Base-by-base conservation (phyloP, 1,284 basidiomycete genomes). In the Cystobasidium pallidum region DNA sequence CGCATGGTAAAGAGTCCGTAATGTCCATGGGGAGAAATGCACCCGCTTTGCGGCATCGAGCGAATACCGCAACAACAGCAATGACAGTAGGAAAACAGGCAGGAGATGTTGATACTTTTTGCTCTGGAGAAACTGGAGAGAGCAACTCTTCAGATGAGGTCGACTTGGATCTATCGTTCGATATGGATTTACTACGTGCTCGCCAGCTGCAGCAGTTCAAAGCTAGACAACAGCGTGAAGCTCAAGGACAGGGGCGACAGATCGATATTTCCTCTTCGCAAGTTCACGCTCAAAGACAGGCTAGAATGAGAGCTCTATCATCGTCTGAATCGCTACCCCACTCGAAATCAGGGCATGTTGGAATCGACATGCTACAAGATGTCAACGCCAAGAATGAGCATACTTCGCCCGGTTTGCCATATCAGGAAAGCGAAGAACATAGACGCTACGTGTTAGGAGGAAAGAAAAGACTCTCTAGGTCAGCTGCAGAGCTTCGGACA, bases 61-160 rank as follows among this genome's bases (percentile, higher is more conserved):
- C 19, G 17, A 21, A 21, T 15, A 26, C 24, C 13, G 30, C 24
- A 11, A 15, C 41, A 32, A n/a, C n/a, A n/a, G 26, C 41, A 45
- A 47, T 28, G 39, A 36, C 34, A 19, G 6, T 26, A 41, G 39
- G 8, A 7, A 7, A 41, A 41, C 8, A 15, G 15, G 43, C 11
- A 17, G 47, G 28, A 28, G 67, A 70, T 1, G 34, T 58, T 8
- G 67, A 70, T 24, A 70, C 67, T 28, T 70, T 58, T 30, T 71
- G 68, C 39, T 71, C 68, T 34, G 68, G 68, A n/a, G 68, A 58
- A 24, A 71, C 68, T 11, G 68, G 68, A 32, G 68, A 58, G 24
- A 71, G 68, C 41, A 71, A 71, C 39, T 71, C 68, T 10, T 62
- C 57, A n/a, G 68, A 71, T 59, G 68, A 71, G 21, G 68, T 71